Evolutionary conservation across 768 basidiomycete species (phyloP).

Genomic region (Lyophyllum decastes): DNA sequence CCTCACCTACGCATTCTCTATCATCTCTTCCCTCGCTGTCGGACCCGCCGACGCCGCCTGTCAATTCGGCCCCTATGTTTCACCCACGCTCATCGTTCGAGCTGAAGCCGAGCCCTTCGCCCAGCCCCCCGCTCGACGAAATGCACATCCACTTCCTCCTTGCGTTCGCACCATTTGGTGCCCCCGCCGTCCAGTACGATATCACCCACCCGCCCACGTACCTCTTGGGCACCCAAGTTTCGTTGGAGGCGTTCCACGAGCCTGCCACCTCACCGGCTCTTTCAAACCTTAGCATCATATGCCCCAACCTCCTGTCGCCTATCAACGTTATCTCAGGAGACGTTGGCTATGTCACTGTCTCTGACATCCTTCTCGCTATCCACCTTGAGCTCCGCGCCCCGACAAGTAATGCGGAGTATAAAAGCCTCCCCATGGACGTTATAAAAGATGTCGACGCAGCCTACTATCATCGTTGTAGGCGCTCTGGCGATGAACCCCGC

Average conservation of each 20-base stretch:
- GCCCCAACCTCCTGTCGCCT: slow-evolving; percentile 31
- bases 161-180: slow-evolving; percentile 33
- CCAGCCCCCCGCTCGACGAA: slow-evolving; percentile 23
- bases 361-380: slow-evolving; percentile 49
- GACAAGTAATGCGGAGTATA: slow-evolving; percentile 47
- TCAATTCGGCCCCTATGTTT: slow-evolving; percentile 31
- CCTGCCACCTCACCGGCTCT: slow-evolving; percentile 46
- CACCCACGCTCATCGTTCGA: slow-evolving; percentile 26
- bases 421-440: slow-evolving; percentile 30
- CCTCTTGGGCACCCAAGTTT: slow-evolving; percentile 21
- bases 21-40: slow-evolving; percentile 38
- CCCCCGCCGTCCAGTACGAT: slow-evolving; percentile 39
- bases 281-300: slow-evolving; percentile 31
- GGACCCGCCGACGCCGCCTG: slow-evolving; percentile 35
- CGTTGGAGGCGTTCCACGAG: slow-evolving; percentile 35
- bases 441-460: slow-evolving; percentile 42
- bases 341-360: slow-evolving; percentile 40
- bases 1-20: slow-evolving; percentile 38
- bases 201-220: slow-evolving; percentile 34
- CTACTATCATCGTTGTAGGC: slow-evolving; percentile 43
- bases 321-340: slow-evolving; percentile 34
- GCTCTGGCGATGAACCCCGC: slow-evolving; percentile 28
- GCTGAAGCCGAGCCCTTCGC: slow-evolving; percentile 20
- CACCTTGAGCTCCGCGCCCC: slow-evolving; percentile 48
- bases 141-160: slow-evolving; percentile 46